phyloP scores from a whole-genome alignment of 1,284 basidiomycete genomes.

The Phenoliferia sp. region DNA sequence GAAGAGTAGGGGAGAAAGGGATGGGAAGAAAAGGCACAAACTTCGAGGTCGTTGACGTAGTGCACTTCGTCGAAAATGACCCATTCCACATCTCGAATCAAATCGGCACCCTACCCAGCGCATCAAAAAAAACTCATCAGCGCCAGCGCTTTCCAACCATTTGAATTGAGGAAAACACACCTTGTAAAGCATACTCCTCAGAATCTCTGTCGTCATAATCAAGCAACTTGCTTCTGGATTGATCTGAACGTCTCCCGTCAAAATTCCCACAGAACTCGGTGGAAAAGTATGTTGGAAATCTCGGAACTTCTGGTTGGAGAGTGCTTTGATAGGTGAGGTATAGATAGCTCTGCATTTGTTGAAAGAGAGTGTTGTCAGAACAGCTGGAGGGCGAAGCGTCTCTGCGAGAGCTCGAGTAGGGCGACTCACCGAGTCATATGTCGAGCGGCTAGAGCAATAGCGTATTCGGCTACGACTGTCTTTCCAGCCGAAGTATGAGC shows the following conservation, averaged over 20 bases:
- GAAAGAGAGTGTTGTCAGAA: too few species aligned
- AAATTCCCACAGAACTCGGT: slow-evolving; percentile 84
- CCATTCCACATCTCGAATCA: slow-evolving; percentile 98
- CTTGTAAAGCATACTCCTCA: slow-evolving; percentile 97
- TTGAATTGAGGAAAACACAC: slow-evolving; percentile 1
- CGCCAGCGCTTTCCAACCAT: too few species aligned
- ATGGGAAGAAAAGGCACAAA: slow-evolving; percentile 41
- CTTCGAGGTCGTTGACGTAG: slow-evolving; percentile 99
- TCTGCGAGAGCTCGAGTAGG: too few species aligned
- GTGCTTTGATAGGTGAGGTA: slow-evolving; percentile 96
- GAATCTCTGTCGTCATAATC: slow-evolving; percentile 86
- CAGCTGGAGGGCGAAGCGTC: too few species aligned
- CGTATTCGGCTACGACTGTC: slow-evolving; percentile 98
- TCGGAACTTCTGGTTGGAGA: slow-evolving; percentile 98
- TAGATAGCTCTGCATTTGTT: slow-evolving; percentile 64
- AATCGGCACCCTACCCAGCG: slow-evolving; percentile 88
- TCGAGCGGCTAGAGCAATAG: slow-evolving; percentile 90
- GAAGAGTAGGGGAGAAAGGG: not conserved
- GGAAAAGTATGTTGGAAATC: slow-evolving; percentile 98
- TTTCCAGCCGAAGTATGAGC: slow-evolving; percentile 99
- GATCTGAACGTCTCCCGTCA: slow-evolving; percentile 99
- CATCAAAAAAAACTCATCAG: not conserved
- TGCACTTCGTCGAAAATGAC: slow-evolving; percentile 99
- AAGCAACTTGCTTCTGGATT: slow-evolving; percentile 96
- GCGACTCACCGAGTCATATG: slow-evolving; percentile 82